Evolutionary conservation across 2,329 filamentous ascomycete genomes (phyloP).

Genomic region (Fusarium protoensiforme): DNA sequence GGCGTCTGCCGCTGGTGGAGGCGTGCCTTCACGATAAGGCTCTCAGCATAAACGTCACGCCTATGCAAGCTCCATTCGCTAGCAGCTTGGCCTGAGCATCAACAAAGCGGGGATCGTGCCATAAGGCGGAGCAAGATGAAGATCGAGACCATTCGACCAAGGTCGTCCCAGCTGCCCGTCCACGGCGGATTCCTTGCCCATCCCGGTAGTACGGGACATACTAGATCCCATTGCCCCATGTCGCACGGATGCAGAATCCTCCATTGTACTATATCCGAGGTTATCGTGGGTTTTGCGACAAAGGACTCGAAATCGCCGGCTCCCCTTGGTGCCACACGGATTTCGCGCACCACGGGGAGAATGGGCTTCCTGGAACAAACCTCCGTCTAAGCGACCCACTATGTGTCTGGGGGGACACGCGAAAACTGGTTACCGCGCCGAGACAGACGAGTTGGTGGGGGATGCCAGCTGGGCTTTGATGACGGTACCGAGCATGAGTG

Average conservation of each 20-base stretch:
- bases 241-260: constrained; percentile 26
- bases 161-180: constrained; percentile 25
- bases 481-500: constrained; percentile 15
- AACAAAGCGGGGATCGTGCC: constrained; percentile 41
- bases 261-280: constrained; percentile 30
- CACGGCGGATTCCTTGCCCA: constrained; percentile 33
- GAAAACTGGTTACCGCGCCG: constrained; percentile 18
- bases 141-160: constrained; percentile 43
- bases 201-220: constrained; percentile 41
- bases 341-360: not conserved
- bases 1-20: constrained; percentile 33
- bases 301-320: constrained; percentile 21
- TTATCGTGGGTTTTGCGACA: constrained; percentile 21
- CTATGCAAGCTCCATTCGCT: constrained; percentile 38
- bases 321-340: constrained; percentile 11
- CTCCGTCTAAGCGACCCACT: not conserved
- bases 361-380: not conserved
- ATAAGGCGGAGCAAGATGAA: constrained; percentile 40
- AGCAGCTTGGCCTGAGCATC: constrained; percentile 31
- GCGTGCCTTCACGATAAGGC: constrained; percentile 37
- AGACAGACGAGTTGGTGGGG: constrained; percentile 19
- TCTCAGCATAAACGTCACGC: constrained; percentile 40
- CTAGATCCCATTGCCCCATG: constrained; percentile 38
- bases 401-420: constrained; percentile 16
- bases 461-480: constrained; percentile 6